phyloP scores from a whole-genome alignment of 768 basidiomycete species.

The Phaffia australis region DNA sequence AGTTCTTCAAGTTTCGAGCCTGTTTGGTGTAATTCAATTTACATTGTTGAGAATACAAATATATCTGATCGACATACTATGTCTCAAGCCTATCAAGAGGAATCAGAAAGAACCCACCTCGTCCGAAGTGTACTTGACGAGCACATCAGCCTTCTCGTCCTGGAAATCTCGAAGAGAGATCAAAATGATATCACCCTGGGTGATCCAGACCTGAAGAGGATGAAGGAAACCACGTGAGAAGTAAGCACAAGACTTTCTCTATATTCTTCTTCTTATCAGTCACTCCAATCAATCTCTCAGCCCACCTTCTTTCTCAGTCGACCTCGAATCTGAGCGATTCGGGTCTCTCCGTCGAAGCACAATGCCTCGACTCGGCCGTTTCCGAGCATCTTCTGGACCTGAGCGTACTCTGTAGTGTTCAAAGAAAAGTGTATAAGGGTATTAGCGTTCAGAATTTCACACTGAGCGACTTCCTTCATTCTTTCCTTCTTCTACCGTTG shows the following conservation, averaged over 20 bases:
- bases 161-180: constrained; percentile 96
- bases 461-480: no score
- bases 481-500: no score
- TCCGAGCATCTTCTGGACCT: constrained; percentile 96
- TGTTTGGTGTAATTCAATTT: no score
- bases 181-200: constrained; percentile 91
- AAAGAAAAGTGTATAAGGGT: background rate
- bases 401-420: constrained; percentile 67
- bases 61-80: background rate
- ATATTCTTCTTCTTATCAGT: background rate
- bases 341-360: constrained; percentile 97
- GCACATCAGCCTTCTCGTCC: constrained; percentile 98
- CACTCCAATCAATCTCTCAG: constrained; percentile 13
- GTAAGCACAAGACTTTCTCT: background rate
- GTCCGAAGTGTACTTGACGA: constrained; percentile 96
- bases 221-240: background rate
- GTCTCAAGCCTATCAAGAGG: background rate
- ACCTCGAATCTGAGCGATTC: constrained; percentile 93
- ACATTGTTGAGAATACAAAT: background rate
- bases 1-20: constrained; percentile 69
- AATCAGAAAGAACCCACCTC: constrained; percentile 49
- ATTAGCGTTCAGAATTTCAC: background rate
- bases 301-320: constrained; percentile 98
- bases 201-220: constrained; percentile 80
- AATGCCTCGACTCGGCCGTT: constrained; percentile 92